Evolutionary conservation across 176 grass and related monocot genomes (phyloP).

Genomic region (Elymus sibiricus): DNA sequence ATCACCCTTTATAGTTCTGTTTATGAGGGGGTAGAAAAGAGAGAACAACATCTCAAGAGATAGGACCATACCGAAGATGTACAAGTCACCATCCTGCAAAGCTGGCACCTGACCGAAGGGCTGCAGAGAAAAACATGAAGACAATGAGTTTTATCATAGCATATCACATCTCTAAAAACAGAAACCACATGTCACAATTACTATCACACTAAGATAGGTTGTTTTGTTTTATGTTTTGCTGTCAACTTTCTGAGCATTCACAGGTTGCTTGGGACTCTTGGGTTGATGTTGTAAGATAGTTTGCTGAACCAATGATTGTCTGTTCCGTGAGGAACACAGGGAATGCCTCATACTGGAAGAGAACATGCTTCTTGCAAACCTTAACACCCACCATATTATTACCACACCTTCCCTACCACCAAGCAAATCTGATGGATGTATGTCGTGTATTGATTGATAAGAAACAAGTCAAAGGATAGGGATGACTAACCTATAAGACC

Average conservation of each 20-base stretch:
- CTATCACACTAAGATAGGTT: not conserved
- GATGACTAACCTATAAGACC: not conserved
- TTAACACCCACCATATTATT: not conserved
- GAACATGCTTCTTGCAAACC: not conserved
- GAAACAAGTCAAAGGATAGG: not conserved
- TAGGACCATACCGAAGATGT: constrained; percentile 34
- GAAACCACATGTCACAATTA: not conserved
- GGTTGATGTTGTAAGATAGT: not conserved
- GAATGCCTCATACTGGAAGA: not conserved
- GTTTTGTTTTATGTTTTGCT: not conserved
- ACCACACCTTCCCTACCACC: not conserved
- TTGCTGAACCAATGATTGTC: not conserved
- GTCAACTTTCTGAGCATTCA: not conserved
- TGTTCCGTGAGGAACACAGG: not conserved
- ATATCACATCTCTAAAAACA: not conserved
- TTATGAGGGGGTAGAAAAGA: not conserved
- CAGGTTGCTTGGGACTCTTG: not conserved
- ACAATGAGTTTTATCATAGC: not conserved
- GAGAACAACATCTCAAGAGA: not conserved
- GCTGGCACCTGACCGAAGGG: constrained; percentile 68
- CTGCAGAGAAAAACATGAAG: constrained; percentile 33
- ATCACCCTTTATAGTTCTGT: not conserved
- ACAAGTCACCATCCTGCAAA: constrained; percentile 61
- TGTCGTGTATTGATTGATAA: not conserved
- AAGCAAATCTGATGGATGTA: not conserved